phyloP scores from a whole-genome alignment of 2,329 filamentous ascomycete species.

The Cordyceps pruinosa region DNA sequence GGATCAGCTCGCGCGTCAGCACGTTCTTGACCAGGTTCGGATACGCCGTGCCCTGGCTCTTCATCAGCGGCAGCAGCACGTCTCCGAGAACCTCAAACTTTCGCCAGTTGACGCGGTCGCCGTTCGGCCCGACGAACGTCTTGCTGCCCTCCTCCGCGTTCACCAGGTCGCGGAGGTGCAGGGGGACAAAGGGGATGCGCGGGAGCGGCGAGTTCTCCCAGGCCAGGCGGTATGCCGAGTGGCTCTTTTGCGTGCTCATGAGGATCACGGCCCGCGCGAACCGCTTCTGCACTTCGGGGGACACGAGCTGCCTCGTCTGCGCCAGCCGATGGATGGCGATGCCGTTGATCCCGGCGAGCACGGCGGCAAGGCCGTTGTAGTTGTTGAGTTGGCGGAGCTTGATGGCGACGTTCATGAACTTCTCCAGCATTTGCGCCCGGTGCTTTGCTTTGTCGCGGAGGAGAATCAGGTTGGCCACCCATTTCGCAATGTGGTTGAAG shows the following conservation, averaged over 20 bases:
- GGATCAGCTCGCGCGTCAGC: constrained; percentile 63
- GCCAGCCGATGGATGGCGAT: constrained; percentile 76
- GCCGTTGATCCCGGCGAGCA: constrained; percentile 87
- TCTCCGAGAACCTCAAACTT: constrained; percentile 97
- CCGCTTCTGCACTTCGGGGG: constrained; percentile 65
- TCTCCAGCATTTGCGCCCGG: constrained; percentile 81
- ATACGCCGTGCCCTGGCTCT: constrained; percentile 81
- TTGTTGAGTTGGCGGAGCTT: constrained; percentile 90
- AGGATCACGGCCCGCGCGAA: constrained; percentile 84
- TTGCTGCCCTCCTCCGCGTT: constrained; percentile 87
- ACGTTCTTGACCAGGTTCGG: constrained; percentile 64
- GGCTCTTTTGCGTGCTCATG: constrained; percentile 87
- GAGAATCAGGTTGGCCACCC: constrained; percentile 77
- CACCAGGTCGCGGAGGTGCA: constrained; percentile 83
- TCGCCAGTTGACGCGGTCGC: constrained; percentile 86
- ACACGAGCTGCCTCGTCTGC: constrained; percentile 71
- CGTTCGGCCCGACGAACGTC: constrained; percentile 71
- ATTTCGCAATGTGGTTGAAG: constrained; percentile 79
- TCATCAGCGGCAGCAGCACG: constrained; percentile 82
- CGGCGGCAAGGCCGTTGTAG: constrained; percentile 91
- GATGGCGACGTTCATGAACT: constrained; percentile 85
- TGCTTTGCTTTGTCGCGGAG: constrained; percentile 95
- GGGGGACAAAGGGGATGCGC: constrained; percentile 86
- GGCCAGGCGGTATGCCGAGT: constrained; percentile 91
- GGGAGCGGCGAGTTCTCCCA: constrained; percentile 93